A percentile compares a stretch with the other conserved stretches of the same genome.
phyloP scores from a whole-genome alignment of 176 grass and related monocot genomes.

The Thinopyrum elongatum region DNA sequence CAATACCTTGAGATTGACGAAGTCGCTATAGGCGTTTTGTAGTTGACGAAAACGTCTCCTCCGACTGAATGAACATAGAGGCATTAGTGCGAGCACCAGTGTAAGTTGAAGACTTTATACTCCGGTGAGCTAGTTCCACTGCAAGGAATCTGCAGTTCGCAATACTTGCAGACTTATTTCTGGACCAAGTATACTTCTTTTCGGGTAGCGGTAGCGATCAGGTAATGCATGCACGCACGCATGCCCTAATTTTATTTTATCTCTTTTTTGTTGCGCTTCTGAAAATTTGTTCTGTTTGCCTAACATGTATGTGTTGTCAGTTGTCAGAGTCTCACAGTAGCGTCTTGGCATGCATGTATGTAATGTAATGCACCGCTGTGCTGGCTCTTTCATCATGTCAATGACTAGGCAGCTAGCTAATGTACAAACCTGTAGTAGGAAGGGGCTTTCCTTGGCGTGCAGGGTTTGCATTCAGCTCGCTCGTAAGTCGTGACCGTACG shows the following conservation, averaged over 20 bases:
- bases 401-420: slow-evolving; percentile 35
- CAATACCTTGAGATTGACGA: too few species aligned
- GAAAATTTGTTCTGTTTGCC: not conserved
- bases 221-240: not conserved
- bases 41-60: too few species aligned
- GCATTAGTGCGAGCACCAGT: too few species aligned
- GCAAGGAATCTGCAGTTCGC: too few species aligned
- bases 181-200: not conserved
- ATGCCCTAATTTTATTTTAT: not conserved
- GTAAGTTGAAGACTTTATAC: too few species aligned
- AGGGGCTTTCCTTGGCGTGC: slow-evolving; percentile 70
- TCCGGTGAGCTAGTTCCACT: too few species aligned
- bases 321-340: not conserved
- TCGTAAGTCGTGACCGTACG: not conserved
- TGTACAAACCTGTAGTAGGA: slow-evolving; percentile 35
- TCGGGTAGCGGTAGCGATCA: not conserved
- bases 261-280: not conserved
- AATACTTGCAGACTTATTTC: not conserved
- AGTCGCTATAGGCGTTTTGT: too few species aligned
- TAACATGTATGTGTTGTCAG: not conserved
- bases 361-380: not conserved
- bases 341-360: not conserved
- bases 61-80: too few species aligned
- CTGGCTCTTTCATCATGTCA: slow-evolving; percentile 21
- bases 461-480: slow-evolving; percentile 43